These are phyloP conservation scores for Prosopis cineraria DNA, from an alignment of 306 rosid species.

Conservation along the genomic window DNA sequence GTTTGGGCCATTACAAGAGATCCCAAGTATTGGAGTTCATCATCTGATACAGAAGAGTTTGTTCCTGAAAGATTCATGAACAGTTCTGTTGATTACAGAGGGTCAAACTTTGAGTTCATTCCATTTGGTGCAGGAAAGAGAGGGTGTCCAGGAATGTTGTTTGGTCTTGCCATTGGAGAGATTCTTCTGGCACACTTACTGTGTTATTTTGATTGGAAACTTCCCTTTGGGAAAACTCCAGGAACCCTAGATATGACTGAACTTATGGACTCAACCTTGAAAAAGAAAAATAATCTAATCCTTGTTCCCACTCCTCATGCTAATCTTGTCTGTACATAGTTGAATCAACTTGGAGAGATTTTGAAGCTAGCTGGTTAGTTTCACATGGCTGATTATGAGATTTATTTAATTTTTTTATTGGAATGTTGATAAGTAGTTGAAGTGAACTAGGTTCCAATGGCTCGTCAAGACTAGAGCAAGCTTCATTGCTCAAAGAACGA, in stretches of 20 bases:
- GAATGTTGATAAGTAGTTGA: no score
- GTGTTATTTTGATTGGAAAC: slow-evolving; percentile 33
- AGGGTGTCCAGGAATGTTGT: slow-evolving; percentile 9
- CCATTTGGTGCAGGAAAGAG: slow-evolving; percentile 20
- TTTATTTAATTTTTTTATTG: not conserved
- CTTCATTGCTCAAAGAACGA: no score
- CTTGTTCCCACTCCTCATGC: slow-evolving; percentile 2
- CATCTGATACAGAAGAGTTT: not conserved
- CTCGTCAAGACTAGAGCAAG: no score
- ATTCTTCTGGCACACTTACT: not conserved
- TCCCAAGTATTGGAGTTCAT: not conserved
- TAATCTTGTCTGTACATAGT: not conserved
- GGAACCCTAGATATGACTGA: slow-evolving; percentile 19
- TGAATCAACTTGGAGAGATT: not conserved
- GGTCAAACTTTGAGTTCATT: slow-evolving; percentile 1
- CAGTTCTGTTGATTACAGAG: not conserved
- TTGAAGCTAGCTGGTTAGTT: not conserved
- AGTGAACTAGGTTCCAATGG: no score
- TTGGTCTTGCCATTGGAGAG: slow-evolving; percentile 14
- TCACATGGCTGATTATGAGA: not conserved
- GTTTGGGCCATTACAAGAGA: not conserved
- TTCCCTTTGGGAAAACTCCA: slow-evolving; percentile 13
- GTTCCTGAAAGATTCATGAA: not conserved
- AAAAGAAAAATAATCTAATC: not conserved
- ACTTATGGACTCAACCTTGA: not conserved